phyloP scores from a whole-genome alignment of 352 stramenopile species.

The Phytophthora boehmeriae region DNA sequence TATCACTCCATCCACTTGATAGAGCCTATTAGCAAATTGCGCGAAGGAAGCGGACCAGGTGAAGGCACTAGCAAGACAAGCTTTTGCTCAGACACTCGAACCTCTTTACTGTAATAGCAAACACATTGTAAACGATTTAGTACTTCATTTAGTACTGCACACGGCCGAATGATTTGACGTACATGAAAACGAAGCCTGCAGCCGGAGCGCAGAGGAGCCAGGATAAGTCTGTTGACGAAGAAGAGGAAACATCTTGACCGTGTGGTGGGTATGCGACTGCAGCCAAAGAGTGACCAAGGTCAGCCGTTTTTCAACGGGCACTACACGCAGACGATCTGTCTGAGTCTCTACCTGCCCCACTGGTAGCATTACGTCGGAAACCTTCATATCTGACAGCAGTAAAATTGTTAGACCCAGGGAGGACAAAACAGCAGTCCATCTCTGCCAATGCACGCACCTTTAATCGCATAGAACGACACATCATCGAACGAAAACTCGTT shows the following conservation, averaged over 20 bases:
- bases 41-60: constrained; percentile 75
- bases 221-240: constrained; percentile 52
- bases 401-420: constrained; percentile 12
- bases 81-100: constrained; percentile 76
- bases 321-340: constrained; percentile 68
- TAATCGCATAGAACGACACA: constrained; percentile 76
- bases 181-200: constrained; percentile 88
- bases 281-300: constrained; percentile 76
- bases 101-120: constrained; percentile 60
- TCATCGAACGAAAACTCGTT: constrained; percentile 85
- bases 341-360: constrained; percentile 80
- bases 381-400: constrained; percentile 67
- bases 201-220: constrained; percentile 67
- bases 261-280: constrained; percentile 63
- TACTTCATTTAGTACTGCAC: not conserved
- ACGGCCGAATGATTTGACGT: constrained; percentile 27
- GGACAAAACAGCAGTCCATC: not conserved
- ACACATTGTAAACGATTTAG: not conserved
- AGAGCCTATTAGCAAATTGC: constrained; percentile 78
- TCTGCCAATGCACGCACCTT: constrained; percentile 39
- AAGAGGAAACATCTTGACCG: constrained; percentile 43
- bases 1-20: constrained; percentile 89
- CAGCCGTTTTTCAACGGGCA: constrained; percentile 74
- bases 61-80: constrained; percentile 86
- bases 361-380: constrained; percentile 86